Evolutionary conservation across 1,284 basidiomycete genomes (phyloP), one percentile per base, ranked within the genome.

Genomic region (Cryptococcus sp.): DNA sequence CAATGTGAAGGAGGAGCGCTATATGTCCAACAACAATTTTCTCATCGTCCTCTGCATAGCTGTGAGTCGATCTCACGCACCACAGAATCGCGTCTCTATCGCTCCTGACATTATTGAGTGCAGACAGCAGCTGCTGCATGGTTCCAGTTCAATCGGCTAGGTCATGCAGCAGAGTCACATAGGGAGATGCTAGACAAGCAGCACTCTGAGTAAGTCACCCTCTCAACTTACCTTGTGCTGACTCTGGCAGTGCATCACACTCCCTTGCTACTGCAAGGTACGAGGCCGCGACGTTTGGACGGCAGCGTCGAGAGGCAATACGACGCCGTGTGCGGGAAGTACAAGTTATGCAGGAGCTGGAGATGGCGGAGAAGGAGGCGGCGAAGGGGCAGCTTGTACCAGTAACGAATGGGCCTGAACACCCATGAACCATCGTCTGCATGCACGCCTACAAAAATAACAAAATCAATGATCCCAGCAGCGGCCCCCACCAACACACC

Each of bases 231-330:
- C 18, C 20, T 13, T 39, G 36, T 35, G 12, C 24, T 49, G 36
- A 49, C 54, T 59, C 15, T 37, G 21, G 5, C 46, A 76, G 75
- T 43, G 76, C 76, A 1, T 75, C 76, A 2, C 66, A 72, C 39
- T 70, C 74, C 1, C 57, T 77, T 1, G 75, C 72, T 0, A 67
- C 71, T 48, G 76, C 76, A 1, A 59, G 71, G 20, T 59, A 64
- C 28, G 76, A 78, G 56, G 76, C 76, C 3, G 66, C 66, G 7
- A 50, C 69, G 18, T 66, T 71, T 47, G 76, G 76, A 13, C 64
- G 61, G n/a, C 67, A 69, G 42, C 67, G 75, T 9, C 57, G 74
- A 12, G 76, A 78, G 50, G 57, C 63, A 46, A 75, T 78, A 51
- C 64, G 70, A 28, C 64, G 74, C 1, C 54, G 70, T 21, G 73